These are phyloP conservation scores for Uromyces viciae-fabae DNA, from an alignment of 1,284 basidiomycete genomes.

Conservation along the genomic window DNA sequence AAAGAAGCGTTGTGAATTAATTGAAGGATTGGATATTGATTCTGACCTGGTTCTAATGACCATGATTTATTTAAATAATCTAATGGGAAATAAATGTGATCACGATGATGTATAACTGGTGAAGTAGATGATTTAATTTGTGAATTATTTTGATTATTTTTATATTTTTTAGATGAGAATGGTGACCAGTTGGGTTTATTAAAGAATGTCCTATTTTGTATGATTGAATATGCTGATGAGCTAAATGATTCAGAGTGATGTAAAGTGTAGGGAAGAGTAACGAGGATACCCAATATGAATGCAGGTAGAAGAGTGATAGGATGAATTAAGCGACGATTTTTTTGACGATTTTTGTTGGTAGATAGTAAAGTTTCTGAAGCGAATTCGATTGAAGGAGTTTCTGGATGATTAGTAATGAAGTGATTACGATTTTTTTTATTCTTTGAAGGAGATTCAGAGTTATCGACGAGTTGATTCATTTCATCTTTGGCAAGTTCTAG, in stretches of 20 bases:
- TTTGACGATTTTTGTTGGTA: too few species aligned
- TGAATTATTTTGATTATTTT: too few species aligned
- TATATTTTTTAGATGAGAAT: too few species aligned
- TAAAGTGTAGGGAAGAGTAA: neutral
- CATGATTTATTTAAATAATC: conserved; percentile 20
- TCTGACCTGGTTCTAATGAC: conserved; percentile 49
- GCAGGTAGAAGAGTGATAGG: conserved; percentile 20
- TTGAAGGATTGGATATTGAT: conserved; percentile 50
- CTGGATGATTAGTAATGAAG: too few species aligned
- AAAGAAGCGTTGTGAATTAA: conserved; percentile 50
- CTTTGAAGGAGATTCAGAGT: too few species aligned
- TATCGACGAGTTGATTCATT: too few species aligned
- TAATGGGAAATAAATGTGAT: conserved; percentile 30
- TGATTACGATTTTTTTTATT: too few species aligned
- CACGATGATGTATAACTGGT: conserved; percentile 12
- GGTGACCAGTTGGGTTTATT: neutral
- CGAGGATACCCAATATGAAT: conserved; percentile 22
- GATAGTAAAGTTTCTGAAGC: too few species aligned
- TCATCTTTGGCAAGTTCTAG: too few species aligned
- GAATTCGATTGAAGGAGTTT: too few species aligned
- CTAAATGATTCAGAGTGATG: too few species aligned
- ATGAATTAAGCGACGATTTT: neutral
- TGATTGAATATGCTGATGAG: neutral
- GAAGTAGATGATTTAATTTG: neutral
- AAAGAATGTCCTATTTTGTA: neutral